phyloP scores from a whole-genome alignment of 306 rosid species.

The Erythrophleum fordii region DNA sequence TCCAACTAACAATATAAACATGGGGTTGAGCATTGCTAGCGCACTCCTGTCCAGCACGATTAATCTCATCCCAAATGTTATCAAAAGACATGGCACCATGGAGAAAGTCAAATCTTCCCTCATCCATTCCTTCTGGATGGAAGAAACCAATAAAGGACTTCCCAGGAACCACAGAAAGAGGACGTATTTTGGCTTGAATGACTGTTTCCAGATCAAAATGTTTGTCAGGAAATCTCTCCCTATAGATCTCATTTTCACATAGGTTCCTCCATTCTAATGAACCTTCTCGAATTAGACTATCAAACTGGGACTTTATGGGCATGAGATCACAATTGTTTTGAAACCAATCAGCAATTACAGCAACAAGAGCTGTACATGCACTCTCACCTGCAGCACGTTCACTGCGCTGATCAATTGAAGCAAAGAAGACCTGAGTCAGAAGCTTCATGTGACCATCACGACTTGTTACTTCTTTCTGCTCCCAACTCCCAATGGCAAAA shows the following conservation, averaged over 20 bases:
- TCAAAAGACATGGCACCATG: slow-evolving; percentile 97
- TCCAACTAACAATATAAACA: slow-evolving; percentile 91
- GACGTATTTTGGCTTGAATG: slow-evolving; percentile 89
- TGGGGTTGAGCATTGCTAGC: slow-evolving; percentile 58
- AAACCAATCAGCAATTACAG: slow-evolving; percentile 96
- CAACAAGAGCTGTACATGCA: slow-evolving; percentile 98
- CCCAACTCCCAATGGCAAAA: slow-evolving; percentile 95
- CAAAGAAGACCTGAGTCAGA: slow-evolving; percentile 87
- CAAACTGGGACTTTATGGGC: slow-evolving; percentile 98
- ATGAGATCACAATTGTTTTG: slow-evolving; percentile 73
- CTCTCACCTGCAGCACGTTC: slow-evolving; percentile 99
- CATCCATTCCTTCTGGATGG: slow-evolving; percentile 96
- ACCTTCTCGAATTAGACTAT: slow-evolving; percentile 93
- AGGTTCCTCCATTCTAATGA: slow-evolving; percentile 94
- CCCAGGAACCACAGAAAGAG: slow-evolving; percentile 74
- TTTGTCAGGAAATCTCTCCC: slow-evolving; percentile 89
- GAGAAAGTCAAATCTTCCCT: slow-evolving; percentile 84
- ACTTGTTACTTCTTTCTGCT: slow-evolving; percentile 79
- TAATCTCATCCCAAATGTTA: slow-evolving; percentile 98
- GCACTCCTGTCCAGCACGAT: slow-evolving; percentile 59
- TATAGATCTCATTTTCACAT: slow-evolving; percentile 80
- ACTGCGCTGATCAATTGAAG: slow-evolving; percentile 95
- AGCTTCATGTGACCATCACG: slow-evolving; percentile 97
- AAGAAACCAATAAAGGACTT: slow-evolving; percentile 93
- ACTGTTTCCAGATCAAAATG: slow-evolving; percentile 98